Percentiles rank a stretch among this genome's conserved stretches.
These are phyloP conservation scores for Didymellaceae sp. DNA, from an alignment of 2,329 filamentous ascomycete species.

Conservation along the genomic window DNA sequence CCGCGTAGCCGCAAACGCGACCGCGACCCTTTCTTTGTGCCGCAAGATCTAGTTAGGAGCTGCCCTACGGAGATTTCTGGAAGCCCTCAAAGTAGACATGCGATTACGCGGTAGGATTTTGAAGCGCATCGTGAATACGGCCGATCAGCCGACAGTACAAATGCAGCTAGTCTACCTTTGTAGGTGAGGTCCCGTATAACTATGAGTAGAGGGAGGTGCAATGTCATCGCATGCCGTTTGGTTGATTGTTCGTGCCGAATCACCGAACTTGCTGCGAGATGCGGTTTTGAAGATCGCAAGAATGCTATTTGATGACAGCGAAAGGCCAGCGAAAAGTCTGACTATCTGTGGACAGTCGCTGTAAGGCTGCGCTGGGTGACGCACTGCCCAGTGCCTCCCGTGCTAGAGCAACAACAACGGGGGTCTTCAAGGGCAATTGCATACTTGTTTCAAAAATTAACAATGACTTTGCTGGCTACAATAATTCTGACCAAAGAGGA, in stretches of 20 bases:
- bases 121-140: slow-evolving; percentile 1
- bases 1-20: slow-evolving; percentile 15
- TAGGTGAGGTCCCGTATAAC: background rate
- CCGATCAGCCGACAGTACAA: background rate
- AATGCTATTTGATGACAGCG: too few species aligned
- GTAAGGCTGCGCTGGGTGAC: background rate
- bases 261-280: slow-evolving; percentile 1
- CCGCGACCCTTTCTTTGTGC: slow-evolving; percentile 13
- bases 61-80: slow-evolving; percentile 4
- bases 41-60: slow-evolving; percentile 1
- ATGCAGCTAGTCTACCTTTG: background rate
- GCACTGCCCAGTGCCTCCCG: too few species aligned
- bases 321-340: too few species aligned
- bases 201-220: background rate
- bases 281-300: background rate
- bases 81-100: slow-evolving; percentile 3
- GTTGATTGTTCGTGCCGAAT: background rate
- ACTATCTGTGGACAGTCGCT: background rate
- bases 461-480: too few species aligned
- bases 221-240: background rate
- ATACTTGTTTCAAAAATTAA: too few species aligned
- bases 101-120: too few species aligned
- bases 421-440: too few species aligned
- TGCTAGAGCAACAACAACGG: too few species aligned
- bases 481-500: too few species aligned